Evolutionary conservation across 352 stramenopile genomes (phyloP).

Genomic region (Pseudoperonospora humuli): DNA sequence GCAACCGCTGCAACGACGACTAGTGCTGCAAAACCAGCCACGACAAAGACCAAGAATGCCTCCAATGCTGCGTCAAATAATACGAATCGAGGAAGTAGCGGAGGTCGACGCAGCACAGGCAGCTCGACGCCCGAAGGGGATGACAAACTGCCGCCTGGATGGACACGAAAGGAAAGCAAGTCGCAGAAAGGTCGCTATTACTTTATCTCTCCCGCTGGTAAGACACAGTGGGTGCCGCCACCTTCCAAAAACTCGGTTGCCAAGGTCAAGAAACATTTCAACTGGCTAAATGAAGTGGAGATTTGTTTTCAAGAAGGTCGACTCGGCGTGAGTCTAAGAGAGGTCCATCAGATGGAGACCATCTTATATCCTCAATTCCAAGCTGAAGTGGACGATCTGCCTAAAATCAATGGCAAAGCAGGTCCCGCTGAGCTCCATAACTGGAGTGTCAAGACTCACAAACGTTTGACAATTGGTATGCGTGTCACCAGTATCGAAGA

Average conservation of each 20-base stretch:
- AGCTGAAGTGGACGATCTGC: conserved; percentile 82
- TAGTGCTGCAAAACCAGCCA: background rate
- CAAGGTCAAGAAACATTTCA: conserved; percentile 46
- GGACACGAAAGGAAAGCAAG: conserved; percentile 80
- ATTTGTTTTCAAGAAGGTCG: conserved; percentile 79
- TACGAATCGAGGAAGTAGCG: conserved; percentile 14
- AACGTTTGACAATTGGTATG: conserved; percentile 78
- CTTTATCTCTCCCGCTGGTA: conserved; percentile 73
- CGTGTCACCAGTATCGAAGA: conserved; percentile 74
- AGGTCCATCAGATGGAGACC: conserved; percentile 66
- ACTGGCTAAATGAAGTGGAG: conserved; percentile 78
- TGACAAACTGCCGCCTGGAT: conserved; percentile 58
- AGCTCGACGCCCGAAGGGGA: conserved; percentile 16
- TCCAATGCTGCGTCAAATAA: conserved; percentile 6
- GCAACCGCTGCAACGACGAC: background rate
- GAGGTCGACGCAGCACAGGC: conserved; percentile 20
- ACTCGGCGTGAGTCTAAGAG: conserved; percentile 73
- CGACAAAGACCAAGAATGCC: conserved; percentile 8
- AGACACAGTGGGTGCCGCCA: conserved; percentile 78
- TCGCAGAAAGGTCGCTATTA: conserved; percentile 81
- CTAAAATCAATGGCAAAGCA: conserved; percentile 81
- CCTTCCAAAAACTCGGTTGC: conserved; percentile 15
- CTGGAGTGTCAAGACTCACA: conserved; percentile 82
- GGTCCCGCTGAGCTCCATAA: conserved; percentile 83
- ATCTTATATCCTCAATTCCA: conserved; percentile 82